Conservation (phyloP, 345 rosid species). For the Isatis tinctoria region DNA sequence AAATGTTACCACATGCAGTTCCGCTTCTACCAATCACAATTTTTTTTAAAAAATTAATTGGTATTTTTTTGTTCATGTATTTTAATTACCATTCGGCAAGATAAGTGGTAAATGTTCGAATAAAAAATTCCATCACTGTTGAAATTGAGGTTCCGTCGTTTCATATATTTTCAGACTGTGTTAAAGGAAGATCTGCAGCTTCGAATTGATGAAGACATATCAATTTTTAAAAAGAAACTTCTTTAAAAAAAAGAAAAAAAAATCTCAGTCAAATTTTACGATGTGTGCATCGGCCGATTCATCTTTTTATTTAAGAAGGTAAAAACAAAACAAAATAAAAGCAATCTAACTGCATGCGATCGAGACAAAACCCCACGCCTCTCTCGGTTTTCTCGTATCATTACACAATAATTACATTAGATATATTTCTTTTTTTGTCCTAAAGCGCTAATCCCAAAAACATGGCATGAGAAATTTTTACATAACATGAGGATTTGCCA, state of each 20-base stretch:
- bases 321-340: slow-evolving; percentile 4
- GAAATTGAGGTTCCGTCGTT: neutral
- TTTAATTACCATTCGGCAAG: neutral
- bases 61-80: neutral
- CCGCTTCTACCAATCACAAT: neutral
- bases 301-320: neutral
- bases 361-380: slow-evolving; percentile 33
- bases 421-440: neutral
- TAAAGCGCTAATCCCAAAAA: neutral
- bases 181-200: neutral
- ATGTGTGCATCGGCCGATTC: neutral
- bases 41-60: too few relatives aligned
- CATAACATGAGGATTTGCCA: neutral
- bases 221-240: neutral
- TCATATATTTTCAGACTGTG: neutral
- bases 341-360: slow-evolving; percentile 25
- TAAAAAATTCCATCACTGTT: neutral
- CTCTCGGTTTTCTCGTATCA: slow-evolving; percentile 31
- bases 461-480: neutral
- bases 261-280: neutral
- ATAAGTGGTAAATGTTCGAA: neutral
- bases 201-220: neutral
- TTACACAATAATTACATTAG: slow-evolving; percentile 24
- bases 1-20: neutral
- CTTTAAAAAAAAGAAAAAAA: neutral